Conservation (phyloP, 2,329 filamentous ascomycete genomes). For the Exserohilum rostratum region DNA sequence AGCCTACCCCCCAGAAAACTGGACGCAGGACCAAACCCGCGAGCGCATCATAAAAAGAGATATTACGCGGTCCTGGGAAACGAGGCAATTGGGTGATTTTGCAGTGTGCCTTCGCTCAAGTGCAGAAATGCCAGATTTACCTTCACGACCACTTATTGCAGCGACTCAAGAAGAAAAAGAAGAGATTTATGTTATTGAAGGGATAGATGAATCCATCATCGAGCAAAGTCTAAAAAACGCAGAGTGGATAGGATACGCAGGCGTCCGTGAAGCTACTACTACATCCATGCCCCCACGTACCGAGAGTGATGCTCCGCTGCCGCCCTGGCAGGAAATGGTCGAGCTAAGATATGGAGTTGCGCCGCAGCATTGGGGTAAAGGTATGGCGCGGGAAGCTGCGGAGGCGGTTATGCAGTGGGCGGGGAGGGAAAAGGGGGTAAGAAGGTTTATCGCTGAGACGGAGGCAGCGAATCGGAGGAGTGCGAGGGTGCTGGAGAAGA, state of each 20-base stretch:
- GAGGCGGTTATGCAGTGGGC: slow-evolving; percentile 27
- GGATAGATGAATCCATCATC: neutral
- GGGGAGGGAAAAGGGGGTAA: slow-evolving; percentile 11
- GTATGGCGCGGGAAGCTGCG: slow-evolving; percentile 22
- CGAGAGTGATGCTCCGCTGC: slow-evolving; percentile 13
- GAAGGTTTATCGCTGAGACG: slow-evolving; percentile 30
- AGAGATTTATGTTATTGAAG: neutral
- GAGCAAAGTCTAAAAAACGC: neutral
- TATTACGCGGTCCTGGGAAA: slow-evolving; percentile 18
- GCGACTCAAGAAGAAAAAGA: too few relatives aligned
- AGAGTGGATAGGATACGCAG: slow-evolving; percentile 28
- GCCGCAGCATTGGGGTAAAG: slow-evolving; percentile 19
- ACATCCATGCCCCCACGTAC: slow-evolving; percentile 19
- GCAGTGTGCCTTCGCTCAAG: slow-evolving; percentile 17
- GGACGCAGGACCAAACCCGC: slow-evolving; percentile 16
- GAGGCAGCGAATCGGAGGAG: slow-evolving; percentile 30
- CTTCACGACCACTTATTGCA: neutral
- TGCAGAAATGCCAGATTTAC: neutral
- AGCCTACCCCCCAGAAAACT: neutral
- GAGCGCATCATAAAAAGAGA: slow-evolving; percentile 18
- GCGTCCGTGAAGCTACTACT: slow-evolving; percentile 24
- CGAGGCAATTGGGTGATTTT: slow-evolving; percentile 19
- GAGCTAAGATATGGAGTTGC: slow-evolving; percentile 27
- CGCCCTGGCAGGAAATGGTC: slow-evolving; percentile 24
- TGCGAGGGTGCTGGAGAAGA: slow-evolving; percentile 32